Evolutionary conservation across 331 rosid species (phyloP).

Genomic region (Acacia concinna): DNA sequence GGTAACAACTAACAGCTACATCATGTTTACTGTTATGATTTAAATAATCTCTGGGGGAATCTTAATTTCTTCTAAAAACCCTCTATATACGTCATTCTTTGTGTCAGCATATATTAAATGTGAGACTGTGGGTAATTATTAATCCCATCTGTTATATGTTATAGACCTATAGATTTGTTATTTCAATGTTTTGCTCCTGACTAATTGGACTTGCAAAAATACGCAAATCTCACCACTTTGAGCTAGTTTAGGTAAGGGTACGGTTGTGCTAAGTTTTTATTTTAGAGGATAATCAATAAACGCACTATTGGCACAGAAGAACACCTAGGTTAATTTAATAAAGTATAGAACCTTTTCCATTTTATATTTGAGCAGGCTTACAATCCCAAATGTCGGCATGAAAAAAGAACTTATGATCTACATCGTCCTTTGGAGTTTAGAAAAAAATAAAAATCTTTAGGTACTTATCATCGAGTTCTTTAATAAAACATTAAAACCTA

Average conservation of each 20-base stretch:
- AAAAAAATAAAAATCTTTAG: not conserved
- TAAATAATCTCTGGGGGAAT: not conserved
- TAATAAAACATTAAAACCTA: not conserved
- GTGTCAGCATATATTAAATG: not conserved
- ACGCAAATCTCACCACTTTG: not conserved
- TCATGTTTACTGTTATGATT: constrained; percentile 1
- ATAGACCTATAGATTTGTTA: too few species aligned
- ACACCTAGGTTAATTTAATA: not conserved
- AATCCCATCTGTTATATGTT: not conserved
- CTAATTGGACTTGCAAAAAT: constrained; percentile 5
- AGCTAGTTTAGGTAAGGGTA: not conserved
- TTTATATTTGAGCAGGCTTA: not conserved
- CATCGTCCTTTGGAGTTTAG: not conserved
- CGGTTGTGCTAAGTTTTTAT: not conserved
- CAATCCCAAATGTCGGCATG: not conserved
- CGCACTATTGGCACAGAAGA: not conserved
- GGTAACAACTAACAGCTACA: not conserved
- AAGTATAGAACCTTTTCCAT: not conserved
- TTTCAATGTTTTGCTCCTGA: not conserved
- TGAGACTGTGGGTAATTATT: not conserved
- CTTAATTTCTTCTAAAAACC: not conserved
- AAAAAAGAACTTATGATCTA: not conserved
- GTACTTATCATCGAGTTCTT: not conserved
- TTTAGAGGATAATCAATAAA: not conserved
- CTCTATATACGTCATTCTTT: not conserved